Base-by-base conservation (phyloP, 306 rosid species). In the Gillenia trifoliata region DNA sequence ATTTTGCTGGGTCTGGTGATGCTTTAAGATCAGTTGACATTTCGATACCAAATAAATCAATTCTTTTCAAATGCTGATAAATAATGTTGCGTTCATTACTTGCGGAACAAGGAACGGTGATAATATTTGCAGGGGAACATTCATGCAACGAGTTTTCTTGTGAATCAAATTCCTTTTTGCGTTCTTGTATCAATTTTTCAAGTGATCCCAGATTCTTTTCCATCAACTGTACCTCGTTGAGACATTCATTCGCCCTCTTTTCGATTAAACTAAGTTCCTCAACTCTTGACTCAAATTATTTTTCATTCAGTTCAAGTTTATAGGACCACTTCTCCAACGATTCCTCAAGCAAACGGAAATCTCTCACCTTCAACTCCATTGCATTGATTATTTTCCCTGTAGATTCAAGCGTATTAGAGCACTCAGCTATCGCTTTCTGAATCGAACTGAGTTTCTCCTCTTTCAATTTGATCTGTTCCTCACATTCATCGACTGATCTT, bases 1-100 rank as follows among this genome's bases (percentile, higher is more conserved):
- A 80, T 72, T 71, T 83, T 4, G 87, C 74, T 20, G 87, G 87
- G 70, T 83, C 52, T 1, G 63, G 20, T 2, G 81, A 85, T 29
- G 65, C 57, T 78, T 23, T 75, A 68, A 87, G 84, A 78, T 75
- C 52, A 33, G 33, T 5, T 23, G 64, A 59, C 29, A 85, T 63
- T 66, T 76, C 77, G 25, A 4, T 40, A 29, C 73, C 49, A 5
- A 74, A 66, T 25, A 47, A 52, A 20, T 83, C 86, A 36, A 80
- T 81, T 54, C 50, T 68, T 40, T 83, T 76, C 26, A 85, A 41
- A 63, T 78, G 77, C 72, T 72, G 63, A 66, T 56, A n/a, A 13
- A 66, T 41, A 26, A 22, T 34, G 50, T 75, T 34, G 30, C 36
- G n/a, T 8, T 52, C 74, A 17, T 70, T 40, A 66, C 19, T 52